phyloP scores from a whole-genome alignment of 2,329 filamentous ascomycete genomes.

The Diaporthe citri region DNA sequence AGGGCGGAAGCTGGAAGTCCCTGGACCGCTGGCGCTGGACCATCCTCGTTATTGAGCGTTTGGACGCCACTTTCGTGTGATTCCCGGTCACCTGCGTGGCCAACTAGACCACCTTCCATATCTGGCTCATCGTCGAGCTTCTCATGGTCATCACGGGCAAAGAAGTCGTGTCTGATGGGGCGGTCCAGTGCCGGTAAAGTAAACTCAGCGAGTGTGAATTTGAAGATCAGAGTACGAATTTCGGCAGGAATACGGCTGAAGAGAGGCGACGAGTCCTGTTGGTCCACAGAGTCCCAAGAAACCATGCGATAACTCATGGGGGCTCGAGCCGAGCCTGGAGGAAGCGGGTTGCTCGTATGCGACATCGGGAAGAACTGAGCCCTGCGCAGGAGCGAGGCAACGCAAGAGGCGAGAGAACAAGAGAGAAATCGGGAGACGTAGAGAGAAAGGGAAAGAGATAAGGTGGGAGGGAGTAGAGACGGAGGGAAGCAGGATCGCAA shows the following conservation, averaged over 20 bases:
- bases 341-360: too few relatives aligned
- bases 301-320: conserved; percentile 15
- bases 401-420: neutral
- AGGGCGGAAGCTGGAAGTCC: neutral
- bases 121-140: conserved; percentile 18
- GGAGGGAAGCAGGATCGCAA: neutral
- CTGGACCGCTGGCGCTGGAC: conserved; percentile 5
- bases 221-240: conserved; percentile 21
- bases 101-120: neutral
- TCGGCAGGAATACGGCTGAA: conserved; percentile 21
- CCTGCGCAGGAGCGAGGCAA: neutral
- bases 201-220: conserved; percentile 12
- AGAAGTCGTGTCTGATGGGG: conserved; percentile 6
- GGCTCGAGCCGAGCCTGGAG: neutral
- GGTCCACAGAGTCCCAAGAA: neutral
- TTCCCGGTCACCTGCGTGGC: neutral
- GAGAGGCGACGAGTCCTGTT: conserved; percentile 9
- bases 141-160: conserved; percentile 17
- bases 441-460: neutral
- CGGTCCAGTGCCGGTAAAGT: conserved; percentile 4
- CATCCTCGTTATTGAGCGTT: neutral
- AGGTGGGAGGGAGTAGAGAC: neutral
- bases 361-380: neutral
- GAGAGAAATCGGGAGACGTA: neutral
- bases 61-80: neutral